Base-by-base conservation (phyloP, 2,329 filamentous ascomycete species). In the Penicillium sp. region DNA sequence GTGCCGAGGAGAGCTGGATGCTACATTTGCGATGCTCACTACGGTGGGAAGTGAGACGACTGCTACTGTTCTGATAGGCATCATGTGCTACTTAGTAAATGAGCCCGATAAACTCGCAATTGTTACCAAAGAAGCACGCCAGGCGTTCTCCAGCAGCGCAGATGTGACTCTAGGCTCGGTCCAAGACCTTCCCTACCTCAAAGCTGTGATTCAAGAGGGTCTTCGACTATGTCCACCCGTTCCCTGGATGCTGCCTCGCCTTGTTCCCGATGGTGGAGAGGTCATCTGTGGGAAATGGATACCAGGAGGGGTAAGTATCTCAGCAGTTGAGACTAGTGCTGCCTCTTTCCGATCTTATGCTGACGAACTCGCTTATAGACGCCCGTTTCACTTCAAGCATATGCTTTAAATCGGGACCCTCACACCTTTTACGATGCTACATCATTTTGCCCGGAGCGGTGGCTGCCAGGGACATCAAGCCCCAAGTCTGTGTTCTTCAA, bases 121-220 rank as follows among this genome's bases (percentile, higher is more conserved):
- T 16, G 31, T 49, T 22, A 19, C 19, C 14, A 14, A 16, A 10
- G 49, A 57, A 22, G 27, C 48, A 21, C 55, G 55, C 13, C 9
- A 29, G 22, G 24, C 52, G 6, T 43, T 54, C 6, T 22, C 19
- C 11, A 39, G 6, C 19, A 37, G 19, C 39, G 43, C 35, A 14
- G 10, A 39, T 21, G 41, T 45, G 19, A 50, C 53, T 5, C 16
- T 45, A 9, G n/a, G 13, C 16, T 48, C 26, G 3, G 44, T 31
- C 24, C 48, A 22, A 14, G 8, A 33, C 8, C 82, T 93, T 72
- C 86, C 87, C 4, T 93, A 91, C 71, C 83, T 92, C 39, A 85
- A 89, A 68, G 90, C 90, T 33, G 85, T 93, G 9, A 86, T 87
- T 69, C 86, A 82, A 66, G 90, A 95, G 73, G 81, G 86, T 10